Evolutionary conservation across 2,329 filamentous ascomycete species (phyloP).

Genomic region (Fusarium setosum): DNA sequence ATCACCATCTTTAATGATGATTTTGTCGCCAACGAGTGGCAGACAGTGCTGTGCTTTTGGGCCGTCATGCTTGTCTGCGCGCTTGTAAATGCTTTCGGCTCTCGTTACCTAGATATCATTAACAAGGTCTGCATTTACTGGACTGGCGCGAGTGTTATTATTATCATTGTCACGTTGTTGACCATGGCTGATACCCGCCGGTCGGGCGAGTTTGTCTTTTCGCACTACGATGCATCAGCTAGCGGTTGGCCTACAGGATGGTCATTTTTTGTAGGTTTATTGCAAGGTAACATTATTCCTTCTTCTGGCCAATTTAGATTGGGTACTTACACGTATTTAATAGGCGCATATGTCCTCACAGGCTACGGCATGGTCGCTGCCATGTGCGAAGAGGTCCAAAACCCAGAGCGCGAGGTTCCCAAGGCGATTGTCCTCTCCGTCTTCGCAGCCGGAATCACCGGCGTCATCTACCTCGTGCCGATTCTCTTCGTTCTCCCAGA

Average conservation of each 20-base stretch:
- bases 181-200: slow-evolving; percentile 73
- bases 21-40: slow-evolving; percentile 72
- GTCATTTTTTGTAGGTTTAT: slow-evolving; percentile 65
- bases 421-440: slow-evolving; percentile 77
- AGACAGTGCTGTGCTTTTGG: slow-evolving; percentile 81
- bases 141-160: slow-evolving; percentile 75
- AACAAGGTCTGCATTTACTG: slow-evolving; percentile 80
- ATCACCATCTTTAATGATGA: slow-evolving; percentile 73
- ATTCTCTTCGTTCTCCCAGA: slow-evolving; percentile 81
- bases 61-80: slow-evolving; percentile 73
- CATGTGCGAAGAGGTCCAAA: slow-evolving; percentile 72
- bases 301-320: not conserved
- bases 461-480: slow-evolving; percentile 74
- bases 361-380: slow-evolving; percentile 65
- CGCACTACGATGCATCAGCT: slow-evolving; percentile 74
- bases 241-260: slow-evolving; percentile 77
- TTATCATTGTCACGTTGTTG: slow-evolving; percentile 78
- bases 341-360: slow-evolving; percentile 54
- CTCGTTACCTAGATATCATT: slow-evolving; percentile 69
- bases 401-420: slow-evolving; percentile 70
- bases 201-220: slow-evolving; percentile 74
- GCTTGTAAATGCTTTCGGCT: slow-evolving; percentile 73
- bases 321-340: slow-evolving; percentile 14
- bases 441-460: slow-evolving; percentile 72
- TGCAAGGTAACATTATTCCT: slow-evolving; percentile 58